phyloP scores from a whole-genome alignment of 2,329 filamentous ascomycete species.

The Herpotrichia juniperi region DNA sequence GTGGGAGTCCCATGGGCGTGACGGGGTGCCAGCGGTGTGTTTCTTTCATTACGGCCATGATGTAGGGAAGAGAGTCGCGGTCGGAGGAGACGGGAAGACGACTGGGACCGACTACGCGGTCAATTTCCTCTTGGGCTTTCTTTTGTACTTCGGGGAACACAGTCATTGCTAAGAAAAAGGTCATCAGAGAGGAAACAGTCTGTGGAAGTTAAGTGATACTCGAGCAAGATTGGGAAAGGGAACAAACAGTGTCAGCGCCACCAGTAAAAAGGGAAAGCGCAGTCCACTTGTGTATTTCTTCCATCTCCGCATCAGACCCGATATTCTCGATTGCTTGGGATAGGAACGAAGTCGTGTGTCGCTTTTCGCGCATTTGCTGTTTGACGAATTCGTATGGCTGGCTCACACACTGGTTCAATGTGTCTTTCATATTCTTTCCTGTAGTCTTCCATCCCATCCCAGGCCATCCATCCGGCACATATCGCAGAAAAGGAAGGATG shows the following conservation, averaged over 20 bases:
- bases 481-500: constrained; percentile 50
- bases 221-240: neutral
- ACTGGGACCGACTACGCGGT: constrained; percentile 53
- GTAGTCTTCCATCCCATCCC: constrained; percentile 53
- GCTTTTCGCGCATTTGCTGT: constrained; percentile 44
- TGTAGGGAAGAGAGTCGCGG: constrained; percentile 47
- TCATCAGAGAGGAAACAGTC: constrained; percentile 49
- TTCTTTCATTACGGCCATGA: constrained; percentile 41
- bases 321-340: constrained; percentile 47
- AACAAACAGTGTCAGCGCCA: constrained; percentile 50
- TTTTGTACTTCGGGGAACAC: constrained; percentile 55
- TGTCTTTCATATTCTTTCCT: constrained; percentile 45
- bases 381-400: constrained; percentile 53
- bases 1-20: constrained; percentile 38
- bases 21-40: constrained; percentile 52
- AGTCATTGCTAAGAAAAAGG: constrained; percentile 60
- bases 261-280: constrained; percentile 50
- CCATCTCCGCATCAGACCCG: constrained; percentile 36
- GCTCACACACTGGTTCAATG: constrained; percentile 39
- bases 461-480: constrained; percentile 54
- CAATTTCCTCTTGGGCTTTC: constrained; percentile 56
- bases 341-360: constrained; percentile 46
- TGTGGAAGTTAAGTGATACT: constrained; percentile 14
- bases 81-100: constrained; percentile 57
- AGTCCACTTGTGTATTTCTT: constrained; percentile 49